phyloP scores from a whole-genome alignment of 2,329 filamentous ascomycete genomes.

The Acrodontium crateriforme region DNA sequence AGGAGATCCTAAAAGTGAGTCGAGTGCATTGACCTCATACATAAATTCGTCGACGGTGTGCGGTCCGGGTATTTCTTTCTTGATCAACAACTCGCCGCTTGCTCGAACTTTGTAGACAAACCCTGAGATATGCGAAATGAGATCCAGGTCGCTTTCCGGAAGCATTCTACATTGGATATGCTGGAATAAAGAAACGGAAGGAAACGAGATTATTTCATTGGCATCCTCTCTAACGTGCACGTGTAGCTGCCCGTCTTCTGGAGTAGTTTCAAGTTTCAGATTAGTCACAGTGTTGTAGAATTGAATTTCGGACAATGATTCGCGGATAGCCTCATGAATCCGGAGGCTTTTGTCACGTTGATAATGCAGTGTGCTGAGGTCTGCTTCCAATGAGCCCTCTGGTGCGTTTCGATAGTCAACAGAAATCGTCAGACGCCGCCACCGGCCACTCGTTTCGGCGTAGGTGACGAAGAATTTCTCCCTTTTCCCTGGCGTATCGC shows the following conservation, averaged over 20 bases:
- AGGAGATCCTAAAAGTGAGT: conserved; percentile 54
- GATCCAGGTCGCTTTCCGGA: conserved; percentile 61
- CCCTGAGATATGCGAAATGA: conserved; percentile 86
- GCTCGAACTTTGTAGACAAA: conserved; percentile 91
- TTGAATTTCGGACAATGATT: conserved; percentile 82
- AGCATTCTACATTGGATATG: conserved; percentile 50
- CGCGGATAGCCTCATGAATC: conserved; percentile 88
- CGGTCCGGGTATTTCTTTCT: conserved; percentile 94
- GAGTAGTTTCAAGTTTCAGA: conserved; percentile 76
- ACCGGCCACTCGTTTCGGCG: conserved; percentile 62
- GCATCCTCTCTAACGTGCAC: conserved; percentile 97
- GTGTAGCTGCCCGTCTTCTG: conserved; percentile 72
- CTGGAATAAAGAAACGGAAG: conserved; percentile 55
- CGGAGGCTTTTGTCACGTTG: conserved; percentile 86
- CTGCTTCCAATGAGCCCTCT: conserved; percentile 69
- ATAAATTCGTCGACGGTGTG: conserved; percentile 93
- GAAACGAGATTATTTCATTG: conserved; percentile 87
- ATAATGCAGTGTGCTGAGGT: conserved; percentile 61
- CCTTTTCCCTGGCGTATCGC: conserved; percentile 76
- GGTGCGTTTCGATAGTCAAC: conserved; percentile 79
- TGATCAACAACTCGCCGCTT: conserved; percentile 59
- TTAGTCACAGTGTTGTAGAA: conserved; percentile 96
- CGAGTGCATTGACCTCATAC: conserved; percentile 94
- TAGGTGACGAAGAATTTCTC: conserved; percentile 99
- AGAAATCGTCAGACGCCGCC: conserved; percentile 83